phyloP scores from a whole-genome alignment of 106 monocot species.

The Phalaenopsis equestris region DNA sequence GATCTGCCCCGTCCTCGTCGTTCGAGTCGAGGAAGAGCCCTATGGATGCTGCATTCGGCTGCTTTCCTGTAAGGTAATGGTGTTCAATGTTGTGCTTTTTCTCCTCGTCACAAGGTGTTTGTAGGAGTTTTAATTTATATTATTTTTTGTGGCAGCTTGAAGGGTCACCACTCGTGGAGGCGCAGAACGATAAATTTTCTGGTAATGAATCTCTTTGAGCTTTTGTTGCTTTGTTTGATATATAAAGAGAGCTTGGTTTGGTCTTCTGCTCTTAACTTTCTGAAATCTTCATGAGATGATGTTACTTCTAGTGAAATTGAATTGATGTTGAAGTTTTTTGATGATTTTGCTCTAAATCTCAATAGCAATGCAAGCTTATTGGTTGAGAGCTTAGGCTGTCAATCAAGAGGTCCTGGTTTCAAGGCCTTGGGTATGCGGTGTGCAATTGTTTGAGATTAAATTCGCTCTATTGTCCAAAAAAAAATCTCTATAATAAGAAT shows the following conservation, averaged over 20 bases:
- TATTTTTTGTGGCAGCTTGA: slow-evolving; percentile 40
- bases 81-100: not conserved
- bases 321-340: not conserved
- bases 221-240: not conserved
- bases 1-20: slow-evolving; percentile 84
- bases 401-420: too few species aligned
- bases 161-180: slow-evolving; percentile 74
- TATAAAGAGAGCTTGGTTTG: not conserved
- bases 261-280: not conserved
- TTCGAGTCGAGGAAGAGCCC: slow-evolving; percentile 79
- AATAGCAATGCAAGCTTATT: too few species aligned
- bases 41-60: slow-evolving; percentile 81
- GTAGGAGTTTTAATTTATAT: not conserved
- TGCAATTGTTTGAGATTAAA: too few species aligned
- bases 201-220: slow-evolving; percentile 25
- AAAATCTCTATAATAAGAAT: not conserved
- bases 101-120: not conserved
- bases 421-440: too few species aligned
- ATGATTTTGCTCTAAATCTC: not conserved
- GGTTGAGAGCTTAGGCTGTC: too few species aligned
- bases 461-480: too few species aligned
- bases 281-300: not conserved
- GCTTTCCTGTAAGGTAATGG: slow-evolving; percentile 73
- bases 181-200: slow-evolving; percentile 94
- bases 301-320: not conserved